Base-by-base conservation (phyloP, 2,329 filamentous ascomycete genomes). In the Aspergillus hortae region DNA sequence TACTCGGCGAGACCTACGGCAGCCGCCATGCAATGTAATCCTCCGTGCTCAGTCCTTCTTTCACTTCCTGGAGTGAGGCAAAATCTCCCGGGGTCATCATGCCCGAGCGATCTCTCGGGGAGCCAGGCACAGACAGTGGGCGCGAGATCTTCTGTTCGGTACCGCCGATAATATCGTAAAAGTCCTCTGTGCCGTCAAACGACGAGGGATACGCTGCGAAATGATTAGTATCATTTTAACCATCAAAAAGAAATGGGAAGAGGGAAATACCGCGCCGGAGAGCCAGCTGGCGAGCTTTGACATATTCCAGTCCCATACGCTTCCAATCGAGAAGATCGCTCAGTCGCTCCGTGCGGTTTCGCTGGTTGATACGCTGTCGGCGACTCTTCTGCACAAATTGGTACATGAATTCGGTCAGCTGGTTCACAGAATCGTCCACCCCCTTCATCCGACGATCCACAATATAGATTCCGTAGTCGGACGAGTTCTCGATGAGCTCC, bases 51-150 rank as follows among this genome's bases (percentile, higher is more conserved):
- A 99, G 76, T 1, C 92, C 92, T 72, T 99, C 94, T 41, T 88
- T 87, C 42, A 91, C 90, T 74, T 99, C 94, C 74, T 97, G 94
- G 51, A 99, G 78, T 61, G 90, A 96, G 25, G 91, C 94, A 79
- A 97, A 97, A 72, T 99, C 94, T 44, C 94, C 94, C 6, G 94
- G 94, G 1, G 94, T 99, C 94, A 99, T 97, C 91, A 96, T 96
- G 49, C 94, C 94, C 41, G 87, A 87, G 32, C 91, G 84, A 68
- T 96, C 92, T 56, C 92, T 83, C 9, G 94, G 94, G 15, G 91
- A 96, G 7, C 94, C 94, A 2, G 94, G 94, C 46, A 95, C 91
- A 2, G 91, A 96, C 73, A 97, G 86, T 6, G 94, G 94, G 45
- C 94, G 83, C 10, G 91, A 92, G 67, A 99, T 92, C 85, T 97